Conservation (phyloP, 345 rosid genomes). For the Rhizophora mangle region DNA sequence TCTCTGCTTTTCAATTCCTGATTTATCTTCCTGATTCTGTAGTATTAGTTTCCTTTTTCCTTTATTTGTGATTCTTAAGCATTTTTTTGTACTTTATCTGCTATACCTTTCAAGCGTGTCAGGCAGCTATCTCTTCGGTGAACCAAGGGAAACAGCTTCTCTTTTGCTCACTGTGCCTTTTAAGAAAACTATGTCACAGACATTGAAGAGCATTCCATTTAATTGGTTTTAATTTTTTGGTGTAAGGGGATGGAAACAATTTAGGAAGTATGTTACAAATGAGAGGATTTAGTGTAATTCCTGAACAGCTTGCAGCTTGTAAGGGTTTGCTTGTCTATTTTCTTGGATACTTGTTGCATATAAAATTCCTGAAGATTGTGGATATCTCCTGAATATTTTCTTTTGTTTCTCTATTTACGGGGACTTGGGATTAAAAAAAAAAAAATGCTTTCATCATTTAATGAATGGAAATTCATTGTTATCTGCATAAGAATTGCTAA, state of each 20-base stretch:
- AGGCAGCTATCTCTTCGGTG: slow-evolving; percentile 11
- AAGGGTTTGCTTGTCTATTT: too few relatives aligned
- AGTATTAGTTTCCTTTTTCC: slow-evolving; percentile 7
- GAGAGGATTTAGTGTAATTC: too few relatives aligned
- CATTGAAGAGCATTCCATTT: slow-evolving; percentile 3
- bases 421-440: too few relatives aligned
- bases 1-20: slow-evolving; percentile 18
- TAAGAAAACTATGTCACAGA: not conserved
- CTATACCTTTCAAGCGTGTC: slow-evolving; percentile 19
- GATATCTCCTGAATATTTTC: too few relatives aligned
- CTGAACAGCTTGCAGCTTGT: too few relatives aligned
- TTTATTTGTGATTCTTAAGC: slow-evolving; percentile 11
- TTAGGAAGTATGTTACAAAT: not conserved
- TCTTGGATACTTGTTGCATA: too few relatives aligned
- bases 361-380: too few relatives aligned
- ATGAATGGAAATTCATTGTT: too few relatives aligned
- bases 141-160: slow-evolving; percentile 21
- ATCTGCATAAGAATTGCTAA: too few relatives aligned
- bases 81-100: slow-evolving; percentile 12
- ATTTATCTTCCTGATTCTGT: slow-evolving; percentile 16
- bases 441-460: too few relatives aligned
- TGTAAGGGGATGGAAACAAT: not conserved
- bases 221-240: slow-evolving; percentile 10
- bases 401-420: too few relatives aligned
- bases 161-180: slow-evolving; percentile 19